Conservation (phyloP, 306 rosid species). For the Sechiopsis laciniata region DNA sequence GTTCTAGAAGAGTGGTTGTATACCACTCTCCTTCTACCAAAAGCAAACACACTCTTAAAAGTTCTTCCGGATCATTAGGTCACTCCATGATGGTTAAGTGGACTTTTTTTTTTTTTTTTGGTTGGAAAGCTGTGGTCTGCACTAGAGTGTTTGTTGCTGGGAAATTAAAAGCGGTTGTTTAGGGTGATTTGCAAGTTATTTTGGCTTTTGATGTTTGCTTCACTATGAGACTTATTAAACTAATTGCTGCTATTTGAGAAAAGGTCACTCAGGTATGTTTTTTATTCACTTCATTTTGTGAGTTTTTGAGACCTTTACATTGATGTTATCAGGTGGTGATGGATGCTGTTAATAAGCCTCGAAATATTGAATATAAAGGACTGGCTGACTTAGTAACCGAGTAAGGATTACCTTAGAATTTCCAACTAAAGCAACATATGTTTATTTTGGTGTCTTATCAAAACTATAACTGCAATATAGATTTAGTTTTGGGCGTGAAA, state of each 20-base stretch:
- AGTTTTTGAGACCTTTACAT: slow-evolving; percentile 22
- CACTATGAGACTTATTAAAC: neutral
- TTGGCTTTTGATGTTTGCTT: neutral
- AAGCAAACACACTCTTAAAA: too few species aligned
- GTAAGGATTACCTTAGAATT: slow-evolving; percentile 54
- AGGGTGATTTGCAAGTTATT: neutral
- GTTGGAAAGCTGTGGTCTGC: neutral
- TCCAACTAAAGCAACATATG: neutral
- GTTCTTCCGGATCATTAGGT: too few species aligned
- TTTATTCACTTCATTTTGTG: slow-evolving; percentile 13
- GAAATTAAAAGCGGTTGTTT: neutral
- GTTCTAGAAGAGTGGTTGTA: too few species aligned
- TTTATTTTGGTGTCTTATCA: neutral
- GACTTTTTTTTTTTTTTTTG: neutral
- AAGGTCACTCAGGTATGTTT: neutral
- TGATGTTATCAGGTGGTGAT: slow-evolving; percentile 71
- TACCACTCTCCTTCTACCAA: too few species aligned
- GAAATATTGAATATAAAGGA: slow-evolving; percentile 78
- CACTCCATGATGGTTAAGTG: too few species aligned
- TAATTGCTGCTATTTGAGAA: neutral
- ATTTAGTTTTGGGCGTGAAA: neutral
- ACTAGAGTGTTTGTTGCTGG: neutral
- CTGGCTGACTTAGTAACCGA: slow-evolving; percentile 91
- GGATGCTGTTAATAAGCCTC: slow-evolving; percentile 94
- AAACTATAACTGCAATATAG: neutral